phyloP scores from a whole-genome alignment of 257 asterid species.

The Pogostemon cablin region DNA sequence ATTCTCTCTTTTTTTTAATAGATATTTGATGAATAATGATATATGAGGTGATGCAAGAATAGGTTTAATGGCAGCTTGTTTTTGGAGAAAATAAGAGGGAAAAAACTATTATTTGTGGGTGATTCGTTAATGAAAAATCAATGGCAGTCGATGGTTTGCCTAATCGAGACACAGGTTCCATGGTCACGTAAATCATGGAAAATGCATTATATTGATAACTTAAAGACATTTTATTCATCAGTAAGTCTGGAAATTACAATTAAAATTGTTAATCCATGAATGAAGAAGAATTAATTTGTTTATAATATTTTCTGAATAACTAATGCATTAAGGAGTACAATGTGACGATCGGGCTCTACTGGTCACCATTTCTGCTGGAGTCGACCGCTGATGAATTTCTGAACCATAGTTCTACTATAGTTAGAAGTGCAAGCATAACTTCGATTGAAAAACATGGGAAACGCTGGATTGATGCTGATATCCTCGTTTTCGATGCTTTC shows the following conservation, averaged over 20 bases:
- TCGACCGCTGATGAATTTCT: slow-evolving; percentile 62
- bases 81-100: slow-evolving; percentile 61
- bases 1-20: neutral
- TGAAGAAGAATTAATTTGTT: neutral
- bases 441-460: slow-evolving; percentile 55
- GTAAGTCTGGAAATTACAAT: slow-evolving; percentile 39
- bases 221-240: slow-evolving; percentile 40
- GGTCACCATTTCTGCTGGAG: slow-evolving; percentile 80
- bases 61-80: slow-evolving; percentile 46
- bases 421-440: slow-evolving; percentile 37
- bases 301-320: neutral
- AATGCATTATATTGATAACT: slow-evolving; percentile 40
- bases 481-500: slow-evolving; percentile 57
- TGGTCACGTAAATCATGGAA: slow-evolving; percentile 31
- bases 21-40: too few species aligned
- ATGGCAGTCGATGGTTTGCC: slow-evolving; percentile 68
- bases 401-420: slow-evolving; percentile 24
- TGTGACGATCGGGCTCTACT: slow-evolving; percentile 64
- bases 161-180: slow-evolving; percentile 49
- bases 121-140: slow-evolving; percentile 69
- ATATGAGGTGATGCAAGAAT: neutral
- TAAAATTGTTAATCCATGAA: neutral
- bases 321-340: slow-evolving; percentile 55
- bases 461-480: slow-evolving; percentile 63
- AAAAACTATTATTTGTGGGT: slow-evolving; percentile 62